Conservation (phyloP, 352 stramenopile species). For the Globisporangium polare region DNA sequence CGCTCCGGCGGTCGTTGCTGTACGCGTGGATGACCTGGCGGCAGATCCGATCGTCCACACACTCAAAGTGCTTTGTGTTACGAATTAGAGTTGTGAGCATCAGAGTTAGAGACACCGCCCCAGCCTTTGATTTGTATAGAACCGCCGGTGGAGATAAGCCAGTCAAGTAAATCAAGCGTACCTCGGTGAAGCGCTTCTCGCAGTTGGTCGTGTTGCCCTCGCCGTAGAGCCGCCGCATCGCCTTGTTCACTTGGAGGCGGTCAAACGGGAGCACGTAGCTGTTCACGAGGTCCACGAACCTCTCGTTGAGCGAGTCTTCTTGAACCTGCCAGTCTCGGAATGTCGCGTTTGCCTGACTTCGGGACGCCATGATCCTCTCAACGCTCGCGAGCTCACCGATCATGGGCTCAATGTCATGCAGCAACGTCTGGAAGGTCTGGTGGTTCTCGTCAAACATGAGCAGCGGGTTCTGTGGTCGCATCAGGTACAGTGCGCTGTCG, state of each 20-base stretch:
- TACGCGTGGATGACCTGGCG: conserved; percentile 12
- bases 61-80: not conserved
- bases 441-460: not conserved
- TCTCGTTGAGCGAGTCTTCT: conserved; percentile 8
- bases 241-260: not conserved
- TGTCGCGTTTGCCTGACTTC: not conserved
- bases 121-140: too few relatives aligned
- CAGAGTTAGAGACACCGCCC: too few relatives aligned
- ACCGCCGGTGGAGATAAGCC: too few relatives aligned
- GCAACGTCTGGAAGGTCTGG: not conserved
- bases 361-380: not conserved
- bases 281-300: conserved; percentile 29
- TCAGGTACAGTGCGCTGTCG: not conserved
- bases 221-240: not conserved
- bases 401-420: not conserved
- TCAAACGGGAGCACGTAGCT: conserved; percentile 28
- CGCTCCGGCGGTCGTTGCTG: conserved; percentile 15
- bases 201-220: conserved; percentile 1
- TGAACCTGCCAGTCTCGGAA: not conserved
- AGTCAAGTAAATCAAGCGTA: too few relatives aligned
- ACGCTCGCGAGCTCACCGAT: not conserved
- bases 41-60: not conserved
- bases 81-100: too few relatives aligned
- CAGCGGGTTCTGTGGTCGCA: not conserved
- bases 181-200: not conserved